Base-by-base conservation (phyloP, 1,139 yeast species). In the Candida glucosophila region DNA sequence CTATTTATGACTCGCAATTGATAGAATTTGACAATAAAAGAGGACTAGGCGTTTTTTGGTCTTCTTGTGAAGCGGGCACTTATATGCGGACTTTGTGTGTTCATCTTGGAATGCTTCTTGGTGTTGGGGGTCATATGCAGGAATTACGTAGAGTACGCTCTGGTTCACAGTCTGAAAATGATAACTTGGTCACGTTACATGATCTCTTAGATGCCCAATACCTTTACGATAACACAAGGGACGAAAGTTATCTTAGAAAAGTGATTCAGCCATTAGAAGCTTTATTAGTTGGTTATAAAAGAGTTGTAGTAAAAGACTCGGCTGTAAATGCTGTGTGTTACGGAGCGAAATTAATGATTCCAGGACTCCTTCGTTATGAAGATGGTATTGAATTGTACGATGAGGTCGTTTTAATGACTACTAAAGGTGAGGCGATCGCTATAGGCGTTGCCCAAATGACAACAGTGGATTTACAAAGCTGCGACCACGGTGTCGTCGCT, bases 91-190 rank as follows among this genome's bases (percentile, higher is more conserved):
- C 98, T 29, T 68, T 90, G 47, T 90, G 98, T 77, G 98, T 90
- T 35, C 98, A 90, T 59, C 68, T 90, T 50, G 98, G 98, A 67
- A 88, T 90, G 95, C 70, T 90, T 35, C 71, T 90, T 43, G 96
- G 97, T 46, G 97, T 86, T 44, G 98, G 98, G 56, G 98, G 97
- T 44, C 98, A 90, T 64, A 90, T 90, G 98, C 98, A 90, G 72
- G 98, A 90, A 64, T 78, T 90, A 48, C 86, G 98, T 66, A 88
- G 98, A 71, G 98, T 90, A 37, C 80, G 98, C 65, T 83, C 95
- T 22, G 98, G 98, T 52, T 97, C 97, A 34, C 56, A 90, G 52
- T 70, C 78, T 49, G 98, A 90, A 64, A 71, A 68, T 47, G 97
- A 90, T 52, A 80, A 80, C 56, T 66, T 90, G 68, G 96, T 90